Evolutionary conservation across 169 alveolate species (phyloP).

Genomic region (Haemoproteus tartakovskyi): DNA sequence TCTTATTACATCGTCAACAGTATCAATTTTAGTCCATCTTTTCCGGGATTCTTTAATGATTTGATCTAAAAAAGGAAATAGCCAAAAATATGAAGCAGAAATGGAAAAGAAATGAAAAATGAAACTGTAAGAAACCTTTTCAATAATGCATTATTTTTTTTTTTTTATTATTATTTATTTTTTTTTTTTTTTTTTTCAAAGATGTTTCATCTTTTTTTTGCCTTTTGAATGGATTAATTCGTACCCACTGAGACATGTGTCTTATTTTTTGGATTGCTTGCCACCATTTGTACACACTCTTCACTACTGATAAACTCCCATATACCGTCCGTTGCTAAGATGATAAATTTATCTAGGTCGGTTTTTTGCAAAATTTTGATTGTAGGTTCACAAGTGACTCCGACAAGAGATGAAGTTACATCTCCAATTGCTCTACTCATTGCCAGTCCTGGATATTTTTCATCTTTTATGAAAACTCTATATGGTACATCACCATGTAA

Average conservation of each 20-base stretch:
- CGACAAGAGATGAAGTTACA: slow-evolving; percentile 82
- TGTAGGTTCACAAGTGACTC: slow-evolving; percentile 87
- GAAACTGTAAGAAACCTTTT: neutral
- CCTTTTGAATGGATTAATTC: no score
- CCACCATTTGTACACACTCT: slow-evolving; percentile 67
- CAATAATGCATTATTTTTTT: neutral
- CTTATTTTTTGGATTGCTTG: slow-evolving; percentile 41
- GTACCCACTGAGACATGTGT: slow-evolving; percentile 60
- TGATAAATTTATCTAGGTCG: slow-evolving; percentile 65
- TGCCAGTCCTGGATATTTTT: slow-evolving; percentile 87
- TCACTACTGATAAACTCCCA: slow-evolving; percentile 76
- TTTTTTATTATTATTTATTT: no score
- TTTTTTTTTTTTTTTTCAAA: neutral
- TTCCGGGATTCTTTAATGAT: slow-evolving; percentile 64
- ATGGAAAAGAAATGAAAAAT: neutral
- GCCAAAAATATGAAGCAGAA: neutral
- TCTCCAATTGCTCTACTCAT: slow-evolving; percentile 92
- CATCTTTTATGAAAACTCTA: slow-evolving; percentile 81
- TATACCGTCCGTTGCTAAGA: slow-evolving; percentile 77
- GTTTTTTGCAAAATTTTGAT: slow-evolving; percentile 65
- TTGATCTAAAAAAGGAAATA: slow-evolving; percentile 11
- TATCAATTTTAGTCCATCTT: slow-evolving; percentile 64
- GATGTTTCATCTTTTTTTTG: no score
- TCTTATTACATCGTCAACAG: slow-evolving; percentile 66
- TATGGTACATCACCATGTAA: slow-evolving; percentile 82